Percentiles rank a stretch among this genome's conserved stretches.
Conservation (phyloP, 2,329 filamentous ascomycete species). For the Sporothrix mexicana region DNA sequence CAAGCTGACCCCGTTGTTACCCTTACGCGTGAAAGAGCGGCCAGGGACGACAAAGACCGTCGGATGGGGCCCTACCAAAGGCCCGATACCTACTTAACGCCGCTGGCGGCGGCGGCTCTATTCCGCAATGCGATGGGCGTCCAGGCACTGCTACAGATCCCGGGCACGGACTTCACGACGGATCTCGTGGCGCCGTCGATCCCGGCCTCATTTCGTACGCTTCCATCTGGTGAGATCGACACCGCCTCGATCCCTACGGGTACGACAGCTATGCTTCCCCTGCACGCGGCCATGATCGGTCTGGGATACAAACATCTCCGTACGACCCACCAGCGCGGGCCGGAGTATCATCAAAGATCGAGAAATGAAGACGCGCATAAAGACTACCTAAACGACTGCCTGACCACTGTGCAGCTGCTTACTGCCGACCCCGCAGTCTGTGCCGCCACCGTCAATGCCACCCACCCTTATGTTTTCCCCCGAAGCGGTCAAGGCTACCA, state of each 20-base stretch:
- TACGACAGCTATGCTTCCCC: slow-evolving; percentile 14
- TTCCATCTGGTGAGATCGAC: not conserved
- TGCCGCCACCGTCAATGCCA: not conserved
- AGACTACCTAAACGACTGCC: not conserved
- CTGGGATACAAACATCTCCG: not conserved
- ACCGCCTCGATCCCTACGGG: not conserved
- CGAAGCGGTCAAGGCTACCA: not conserved
- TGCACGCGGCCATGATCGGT: slow-evolving; percentile 23
- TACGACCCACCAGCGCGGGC: not conserved
- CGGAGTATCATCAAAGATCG: not conserved
- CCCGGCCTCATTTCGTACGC: not conserved
- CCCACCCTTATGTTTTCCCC: not conserved
- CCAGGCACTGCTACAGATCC: not conserved
- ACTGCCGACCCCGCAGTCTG: not conserved
- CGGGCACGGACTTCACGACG: not conserved
- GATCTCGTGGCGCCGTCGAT: not conserved
- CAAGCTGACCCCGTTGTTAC: not conserved
- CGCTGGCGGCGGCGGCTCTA: not conserved
- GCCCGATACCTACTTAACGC: not conserved
- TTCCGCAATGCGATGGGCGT: not conserved
- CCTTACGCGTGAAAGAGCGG: not conserved
- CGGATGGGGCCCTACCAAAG: not conserved
- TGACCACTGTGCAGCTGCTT: not conserved
- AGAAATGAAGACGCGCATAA: not conserved
- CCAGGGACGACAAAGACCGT: not conserved